A percentile compares a stretch with the other conserved stretches of the same genome.
These are phyloP conservation scores for Akebia trifoliata DNA, from an alignment of 164 flowering plant genomes.

Conservation along the genomic window DNA sequence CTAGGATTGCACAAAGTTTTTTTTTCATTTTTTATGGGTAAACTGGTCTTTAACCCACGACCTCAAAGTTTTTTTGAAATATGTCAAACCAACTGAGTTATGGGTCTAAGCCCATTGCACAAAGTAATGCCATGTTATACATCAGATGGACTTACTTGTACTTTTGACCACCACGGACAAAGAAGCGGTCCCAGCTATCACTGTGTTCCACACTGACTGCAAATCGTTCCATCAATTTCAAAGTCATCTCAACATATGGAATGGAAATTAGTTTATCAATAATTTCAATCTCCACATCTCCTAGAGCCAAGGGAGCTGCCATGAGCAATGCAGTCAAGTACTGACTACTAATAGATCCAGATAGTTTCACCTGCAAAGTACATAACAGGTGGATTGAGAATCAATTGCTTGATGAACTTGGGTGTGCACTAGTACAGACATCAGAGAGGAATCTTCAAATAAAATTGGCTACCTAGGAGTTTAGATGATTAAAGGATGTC, in stretches of 20 bases:
- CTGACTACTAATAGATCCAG: constrained; percentile 95
- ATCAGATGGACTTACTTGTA: constrained; percentile 61
- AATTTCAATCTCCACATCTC: constrained; percentile 93
- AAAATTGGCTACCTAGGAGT: no score
- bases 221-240: constrained; percentile 93
- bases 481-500: no score
- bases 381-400: neutral
- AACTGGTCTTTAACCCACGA: no score
- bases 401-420: neutral
- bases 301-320: constrained; percentile 95
- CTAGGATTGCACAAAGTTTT: neutral
- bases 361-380: constrained; percentile 78
- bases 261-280: constrained; percentile 86
- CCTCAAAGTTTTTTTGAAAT: no score
- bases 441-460: neutral
- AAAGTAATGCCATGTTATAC: neutral
- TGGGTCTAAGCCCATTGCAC: no score
- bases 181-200: constrained; percentile 81
- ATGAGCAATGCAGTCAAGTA: constrained; percentile 95
- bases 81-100: no score
- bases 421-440: neutral
- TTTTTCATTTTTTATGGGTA: no score
- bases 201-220: constrained; percentile 76
- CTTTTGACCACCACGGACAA: constrained; percentile 80
- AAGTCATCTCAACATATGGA: constrained; percentile 98